These are phyloP conservation scores for Sporothrix sp. DNA, from an alignment of 2,329 filamentous ascomycete genomes.

Conservation along the genomic window DNA sequence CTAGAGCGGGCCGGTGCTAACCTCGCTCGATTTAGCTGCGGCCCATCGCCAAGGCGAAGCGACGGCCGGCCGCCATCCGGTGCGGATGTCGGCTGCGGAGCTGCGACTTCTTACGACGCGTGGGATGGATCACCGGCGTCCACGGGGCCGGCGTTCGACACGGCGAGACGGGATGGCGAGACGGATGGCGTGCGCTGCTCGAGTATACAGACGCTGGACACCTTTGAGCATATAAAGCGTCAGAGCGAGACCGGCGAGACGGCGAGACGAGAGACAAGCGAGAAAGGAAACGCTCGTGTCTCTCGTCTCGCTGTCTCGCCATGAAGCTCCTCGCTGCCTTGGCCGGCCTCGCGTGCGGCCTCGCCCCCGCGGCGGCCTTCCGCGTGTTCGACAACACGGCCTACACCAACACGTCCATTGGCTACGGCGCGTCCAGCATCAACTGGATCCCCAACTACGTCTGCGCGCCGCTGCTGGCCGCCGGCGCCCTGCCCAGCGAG, in stretches of 20 bases:
- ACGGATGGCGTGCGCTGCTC: too few species aligned
- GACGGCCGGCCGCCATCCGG: too few species aligned
- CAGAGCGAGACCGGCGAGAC: too few species aligned
- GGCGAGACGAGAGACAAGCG: too few species aligned
- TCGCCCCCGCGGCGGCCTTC: constrained; percentile 5
- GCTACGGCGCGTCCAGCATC: constrained; percentile 11
- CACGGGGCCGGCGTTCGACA: not conserved
- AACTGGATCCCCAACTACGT: constrained; percentile 14
- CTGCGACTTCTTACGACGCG: too few species aligned
- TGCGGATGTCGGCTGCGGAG: too few species aligned
- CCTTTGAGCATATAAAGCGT: too few species aligned
- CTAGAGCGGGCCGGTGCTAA: not conserved
- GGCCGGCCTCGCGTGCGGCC: not conserved
- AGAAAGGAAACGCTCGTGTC: not conserved
- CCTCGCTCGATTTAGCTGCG: too few species aligned
- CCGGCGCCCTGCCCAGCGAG: constrained; percentile 2
- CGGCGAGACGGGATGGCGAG: not conserved
- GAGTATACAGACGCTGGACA: not conserved
- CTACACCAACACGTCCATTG: constrained; percentile 11
- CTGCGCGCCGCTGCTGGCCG: not conserved
- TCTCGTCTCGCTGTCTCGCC: not conserved
- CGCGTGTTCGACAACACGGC: constrained; percentile 13
- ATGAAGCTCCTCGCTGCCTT: constrained; percentile 2
- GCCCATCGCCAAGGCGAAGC: too few species aligned
- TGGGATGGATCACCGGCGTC: too few species aligned